phyloP scores from a whole-genome alignment of 441 rosid genomes.

The Euphorbia schlechtendalii region DNA sequence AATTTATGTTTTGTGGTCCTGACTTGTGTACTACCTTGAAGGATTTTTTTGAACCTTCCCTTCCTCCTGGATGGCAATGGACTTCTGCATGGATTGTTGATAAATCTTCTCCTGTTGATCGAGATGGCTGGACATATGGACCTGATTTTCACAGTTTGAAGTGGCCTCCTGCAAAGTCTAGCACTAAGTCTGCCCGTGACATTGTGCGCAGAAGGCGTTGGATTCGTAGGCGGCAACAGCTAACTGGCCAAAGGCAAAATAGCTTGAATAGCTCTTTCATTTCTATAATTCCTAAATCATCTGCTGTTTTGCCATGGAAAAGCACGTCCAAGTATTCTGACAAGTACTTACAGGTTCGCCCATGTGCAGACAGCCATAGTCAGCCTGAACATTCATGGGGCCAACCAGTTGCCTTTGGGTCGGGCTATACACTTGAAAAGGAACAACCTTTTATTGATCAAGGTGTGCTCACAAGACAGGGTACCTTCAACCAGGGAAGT shows the following conservation, averaged over 20 bases:
- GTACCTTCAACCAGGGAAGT: constrained; percentile 54
- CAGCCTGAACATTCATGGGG: constrained; percentile 71
- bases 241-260: constrained; percentile 21
- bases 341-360: constrained; percentile 71
- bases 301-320: constrained; percentile 83
- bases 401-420: constrained; percentile 51
- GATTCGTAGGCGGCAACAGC: constrained; percentile 48
- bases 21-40: constrained; percentile 28
- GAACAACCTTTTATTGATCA: constrained; percentile 76
- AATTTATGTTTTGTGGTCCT: background rate
- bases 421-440: constrained; percentile 54
- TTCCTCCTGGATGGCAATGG: constrained; percentile 67
- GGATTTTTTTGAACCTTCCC: constrained; percentile 54
- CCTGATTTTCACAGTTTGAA: constrained; percentile 46
- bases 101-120: constrained; percentile 49
- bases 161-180: constrained; percentile 52
- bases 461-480: constrained; percentile 57
- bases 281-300: constrained; percentile 60
- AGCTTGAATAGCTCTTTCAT: constrained; percentile 23
- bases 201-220: constrained; percentile 57
- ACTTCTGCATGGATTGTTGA: constrained; percentile 57
- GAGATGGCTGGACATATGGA: constrained; percentile 66
- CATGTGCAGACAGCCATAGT: constrained; percentile 40
- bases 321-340: constrained; percentile 63
- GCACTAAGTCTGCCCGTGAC: constrained; percentile 36